Evolutionary conservation across 805 yeast genomes (phyloP).

Genomic region (Yarrowia bubula): DNA sequence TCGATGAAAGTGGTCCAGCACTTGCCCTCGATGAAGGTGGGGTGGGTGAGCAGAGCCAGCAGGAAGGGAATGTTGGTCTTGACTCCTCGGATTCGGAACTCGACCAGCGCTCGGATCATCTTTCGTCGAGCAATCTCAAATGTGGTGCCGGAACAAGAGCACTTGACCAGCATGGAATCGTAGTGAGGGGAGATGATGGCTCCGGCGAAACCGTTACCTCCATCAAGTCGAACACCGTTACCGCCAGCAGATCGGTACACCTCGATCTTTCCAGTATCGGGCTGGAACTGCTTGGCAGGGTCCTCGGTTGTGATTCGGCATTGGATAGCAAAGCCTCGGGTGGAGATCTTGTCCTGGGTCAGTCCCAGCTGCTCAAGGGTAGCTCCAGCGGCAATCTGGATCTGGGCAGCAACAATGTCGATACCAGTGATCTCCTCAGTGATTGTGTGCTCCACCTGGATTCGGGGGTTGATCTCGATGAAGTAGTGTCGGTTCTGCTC

Average conservation of each 20-base stretch:
- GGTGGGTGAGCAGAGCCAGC: constrained; percentile 85
- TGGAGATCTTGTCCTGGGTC: constrained; percentile 89
- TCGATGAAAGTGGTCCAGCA: constrained; percentile 99
- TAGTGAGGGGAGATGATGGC: constrained; percentile 95
- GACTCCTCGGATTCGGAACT: constrained; percentile 98
- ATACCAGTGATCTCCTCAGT: constrained; percentile 99
- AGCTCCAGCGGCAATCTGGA: constrained; percentile 98
- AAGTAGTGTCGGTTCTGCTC: constrained; percentile 91
- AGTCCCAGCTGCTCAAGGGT: constrained; percentile 86
- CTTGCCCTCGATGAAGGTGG: constrained; percentile 75
- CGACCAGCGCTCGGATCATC: constrained; percentile 95
- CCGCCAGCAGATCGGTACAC: constrained; percentile 99
- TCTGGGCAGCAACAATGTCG: constrained; percentile 96
- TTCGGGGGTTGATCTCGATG: constrained; percentile 97
- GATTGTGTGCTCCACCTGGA: constrained; percentile 96
- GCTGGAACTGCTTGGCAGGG: constrained; percentile 94
- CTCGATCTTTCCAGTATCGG: constrained; percentile 97
- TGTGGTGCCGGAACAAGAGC: constrained; percentile 95
- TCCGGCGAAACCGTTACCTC: constrained; percentile 98
- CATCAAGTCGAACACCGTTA: constrained; percentile 97
- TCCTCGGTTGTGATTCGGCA: constrained; percentile 99
- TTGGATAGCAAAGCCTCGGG: constrained; percentile 97
- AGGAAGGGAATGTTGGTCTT: constrained; percentile 97
- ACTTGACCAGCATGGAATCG: constrained; percentile 97
- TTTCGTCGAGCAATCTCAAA: constrained; percentile 96